phyloP scores from a whole-genome alignment of 257 asterid genomes.

The Plantago major region DNA sequence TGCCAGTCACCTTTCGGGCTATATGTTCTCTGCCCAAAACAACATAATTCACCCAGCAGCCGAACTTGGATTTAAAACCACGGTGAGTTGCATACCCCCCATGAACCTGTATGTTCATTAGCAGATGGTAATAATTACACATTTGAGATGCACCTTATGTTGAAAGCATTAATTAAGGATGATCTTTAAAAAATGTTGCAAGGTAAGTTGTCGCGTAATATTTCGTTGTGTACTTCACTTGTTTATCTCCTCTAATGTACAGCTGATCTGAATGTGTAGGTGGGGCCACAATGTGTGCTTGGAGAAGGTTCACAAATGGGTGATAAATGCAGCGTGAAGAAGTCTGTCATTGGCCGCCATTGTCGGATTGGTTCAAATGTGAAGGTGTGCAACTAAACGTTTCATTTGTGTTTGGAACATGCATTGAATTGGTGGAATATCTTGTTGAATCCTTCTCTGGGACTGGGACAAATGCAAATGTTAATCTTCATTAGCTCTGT shows the following conservation, averaged over 20 bases:
- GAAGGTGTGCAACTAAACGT: slow-evolving; percentile 49
- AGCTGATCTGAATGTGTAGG: slow-evolving; percentile 41
- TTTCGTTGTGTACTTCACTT: slow-evolving; percentile 11
- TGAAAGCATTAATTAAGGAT: slow-evolving; percentile 10
- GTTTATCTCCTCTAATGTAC: slow-evolving; percentile 14
- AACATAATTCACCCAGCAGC: slow-evolving; percentile 81
- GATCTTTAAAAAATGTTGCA: slow-evolving; percentile 14
- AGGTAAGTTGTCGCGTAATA: background rate
- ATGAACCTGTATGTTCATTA: slow-evolving; percentile 12
- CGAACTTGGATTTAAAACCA: slow-evolving; percentile 76
- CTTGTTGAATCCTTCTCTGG: too few species aligned
- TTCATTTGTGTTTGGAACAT: background rate
- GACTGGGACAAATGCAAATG: background rate
- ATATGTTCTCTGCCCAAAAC: slow-evolving; percentile 76
- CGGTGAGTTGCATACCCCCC: slow-evolving; percentile 51
- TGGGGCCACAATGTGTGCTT: slow-evolving; percentile 96
- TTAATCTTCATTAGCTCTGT: background rate
- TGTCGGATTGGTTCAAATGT: slow-evolving; percentile 97
- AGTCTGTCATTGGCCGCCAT: slow-evolving; percentile 94
- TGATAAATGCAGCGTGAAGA: slow-evolving; percentile 95
- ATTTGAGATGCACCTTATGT: slow-evolving; percentile 5
- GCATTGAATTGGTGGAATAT: background rate
- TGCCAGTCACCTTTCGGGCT: slow-evolving; percentile 84
- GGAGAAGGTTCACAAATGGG: slow-evolving; percentile 96
- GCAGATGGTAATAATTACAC: background rate